Base-by-base conservation (phyloP, 331 rosid genomes). In the Pyracantha coccinea region DNA sequence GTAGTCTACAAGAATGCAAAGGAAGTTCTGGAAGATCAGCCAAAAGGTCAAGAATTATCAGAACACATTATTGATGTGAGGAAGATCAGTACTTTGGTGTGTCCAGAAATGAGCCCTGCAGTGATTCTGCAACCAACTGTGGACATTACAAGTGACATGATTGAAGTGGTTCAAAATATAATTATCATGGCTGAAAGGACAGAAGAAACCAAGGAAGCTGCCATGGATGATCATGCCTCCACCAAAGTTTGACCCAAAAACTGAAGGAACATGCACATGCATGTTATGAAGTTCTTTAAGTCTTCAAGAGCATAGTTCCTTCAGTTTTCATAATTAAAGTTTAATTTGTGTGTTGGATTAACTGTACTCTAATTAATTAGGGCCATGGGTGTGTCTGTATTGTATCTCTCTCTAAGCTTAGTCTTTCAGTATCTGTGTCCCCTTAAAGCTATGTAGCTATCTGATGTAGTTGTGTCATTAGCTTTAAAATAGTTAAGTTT, bases 51-150 rank as follows among this genome's bases (percentile, higher is more conserved):
- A 71, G 92, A 91, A 59, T 62, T 78, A 15, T 59, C 92, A 5
- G 90, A 83, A 4, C 97, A 92, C 64, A 83, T 89, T 20, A 80
- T 90, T 23, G 97, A 92, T 33, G 96, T 84, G 19, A 81, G 78
- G 59, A 92, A 90, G 83, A 80, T 84, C 55, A 72, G 84, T 33
- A 77, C 86, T 13, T 27, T 86, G 76, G 83, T 77, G 29, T 80
- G 85, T 45, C 67, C 85, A 1, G 86, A 86, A 31, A 69, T 79
- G 9, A 83, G 19, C 63, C 67, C 78, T 16, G 55, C 55, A 2
- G 83, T 76, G 27, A 72, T 71, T 74, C 67, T 80, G 19, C 84
- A 74, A 16, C 71, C 79, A 23, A 81, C 21, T 66, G 68, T 21
- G 8, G 58, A 23, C 10, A 57, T 71, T 8, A 75, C 29, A 53